phyloP scores from a whole-genome alignment of 345 rosid genomes.

The Geranium rotundifolium region DNA sequence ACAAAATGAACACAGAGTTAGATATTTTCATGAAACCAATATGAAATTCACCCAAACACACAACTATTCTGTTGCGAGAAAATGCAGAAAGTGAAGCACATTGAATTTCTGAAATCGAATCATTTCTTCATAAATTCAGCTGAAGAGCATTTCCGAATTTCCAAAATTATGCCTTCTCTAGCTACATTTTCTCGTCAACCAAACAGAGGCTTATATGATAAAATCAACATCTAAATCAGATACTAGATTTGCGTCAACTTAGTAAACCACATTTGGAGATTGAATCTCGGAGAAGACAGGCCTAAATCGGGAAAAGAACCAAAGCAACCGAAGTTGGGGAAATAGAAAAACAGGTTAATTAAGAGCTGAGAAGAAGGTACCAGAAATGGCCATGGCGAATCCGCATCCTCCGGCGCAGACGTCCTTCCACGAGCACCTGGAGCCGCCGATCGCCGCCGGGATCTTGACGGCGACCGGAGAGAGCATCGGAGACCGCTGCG shows the following conservation, averaged over 20 bases:
- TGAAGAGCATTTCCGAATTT: neutral
- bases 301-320: neutral
- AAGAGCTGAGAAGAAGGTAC: slow-evolving; percentile 20
- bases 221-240: neutral
- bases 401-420: slow-evolving; percentile 97
- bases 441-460: slow-evolving; percentile 19
- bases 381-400: slow-evolving; percentile 90
- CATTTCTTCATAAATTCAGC: neutral
- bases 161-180: neutral
- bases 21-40: neutral
- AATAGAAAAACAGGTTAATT: neutral
- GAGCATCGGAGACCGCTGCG: slow-evolving; percentile 64
- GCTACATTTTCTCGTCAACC: slow-evolving; percentile 5
- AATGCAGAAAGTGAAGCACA: too few species aligned
- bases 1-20: neutral
- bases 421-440: slow-evolving; percentile 46
- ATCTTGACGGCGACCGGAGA: slow-evolving; percentile 49
- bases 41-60: neutral
- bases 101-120: too few species aligned
- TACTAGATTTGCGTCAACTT: too few species aligned
- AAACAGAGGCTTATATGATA: neutral
- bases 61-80: neutral
- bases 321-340: neutral
- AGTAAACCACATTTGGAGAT: neutral
- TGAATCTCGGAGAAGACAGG: neutral